phyloP scores from a whole-genome alignment of 2,329 filamentous ascomycete species.

The Lasiodiplodia hormozganensis region DNA sequence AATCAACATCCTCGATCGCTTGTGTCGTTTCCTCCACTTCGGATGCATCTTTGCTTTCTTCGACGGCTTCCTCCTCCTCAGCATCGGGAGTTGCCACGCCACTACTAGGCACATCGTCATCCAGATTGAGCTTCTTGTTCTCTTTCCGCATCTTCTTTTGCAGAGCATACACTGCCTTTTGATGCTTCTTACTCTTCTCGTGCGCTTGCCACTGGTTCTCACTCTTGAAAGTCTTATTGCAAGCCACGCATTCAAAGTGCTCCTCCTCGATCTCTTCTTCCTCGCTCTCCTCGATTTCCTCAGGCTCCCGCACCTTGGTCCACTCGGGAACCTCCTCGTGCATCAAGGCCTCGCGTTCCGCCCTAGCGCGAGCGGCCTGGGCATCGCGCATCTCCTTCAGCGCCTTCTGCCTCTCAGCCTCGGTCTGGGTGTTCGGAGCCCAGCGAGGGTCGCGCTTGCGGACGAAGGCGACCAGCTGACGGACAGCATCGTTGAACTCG shows the following conservation, averaged over 20 bases:
- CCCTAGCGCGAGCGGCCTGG: constrained; percentile 82
- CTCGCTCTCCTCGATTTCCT: constrained; percentile 59
- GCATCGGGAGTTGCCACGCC: constrained; percentile 43
- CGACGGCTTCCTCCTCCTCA: constrained; percentile 35
- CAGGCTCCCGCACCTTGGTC: constrained; percentile 67
- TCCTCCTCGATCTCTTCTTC: constrained; percentile 58
- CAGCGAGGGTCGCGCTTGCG: constrained; percentile 91
- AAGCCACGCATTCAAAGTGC: constrained; percentile 68
- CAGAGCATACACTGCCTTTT: constrained; percentile 82
- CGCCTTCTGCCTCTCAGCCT: constrained; percentile 79
- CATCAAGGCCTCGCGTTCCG: constrained; percentile 78
- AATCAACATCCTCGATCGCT: constrained; percentile 30
- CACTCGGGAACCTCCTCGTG: constrained; percentile 75
- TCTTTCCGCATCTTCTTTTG: constrained; percentile 84
- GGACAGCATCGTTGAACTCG: constrained; percentile 92
- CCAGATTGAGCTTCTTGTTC: constrained; percentile 65
- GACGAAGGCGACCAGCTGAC: constrained; percentile 84
- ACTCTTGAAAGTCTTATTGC: constrained; percentile 78
- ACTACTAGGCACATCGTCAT: constrained; percentile 44
- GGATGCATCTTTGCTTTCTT: constrained; percentile 32
- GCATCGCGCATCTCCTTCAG: constrained; percentile 80
- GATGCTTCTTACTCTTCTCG: constrained; percentile 95
- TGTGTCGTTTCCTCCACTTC: constrained; percentile 19
- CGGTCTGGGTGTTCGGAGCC: constrained; percentile 75
- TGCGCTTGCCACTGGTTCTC: constrained; percentile 91